Percentiles rank a stretch among this genome's conserved stretches.
phyloP scores from a whole-genome alignment of 805 yeast species.

The Candida peoriensis region DNA sequence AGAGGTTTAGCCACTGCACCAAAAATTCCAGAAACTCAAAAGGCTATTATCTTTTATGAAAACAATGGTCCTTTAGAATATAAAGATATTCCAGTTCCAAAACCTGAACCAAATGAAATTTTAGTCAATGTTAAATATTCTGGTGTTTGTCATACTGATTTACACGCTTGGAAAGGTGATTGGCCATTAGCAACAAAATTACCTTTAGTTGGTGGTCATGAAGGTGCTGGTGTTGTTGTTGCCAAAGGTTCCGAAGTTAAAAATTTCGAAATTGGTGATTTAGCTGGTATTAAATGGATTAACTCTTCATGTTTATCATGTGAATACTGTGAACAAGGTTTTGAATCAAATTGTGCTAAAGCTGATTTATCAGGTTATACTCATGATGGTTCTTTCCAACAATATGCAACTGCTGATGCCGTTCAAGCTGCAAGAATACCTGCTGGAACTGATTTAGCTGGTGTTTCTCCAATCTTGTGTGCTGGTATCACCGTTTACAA shows the following conservation, averaged over 20 bases:
- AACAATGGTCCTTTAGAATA: conserved; percentile 44
- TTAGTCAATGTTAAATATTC: conserved; percentile 56
- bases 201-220: conserved; percentile 64
- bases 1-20: conserved; percentile 17
- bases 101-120: conserved; percentile 52
- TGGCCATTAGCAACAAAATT: conserved; percentile 56
- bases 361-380: conserved; percentile 75
- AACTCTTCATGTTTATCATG: conserved; percentile 58
- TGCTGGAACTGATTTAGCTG: conserved; percentile 64
- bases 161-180: conserved; percentile 67
- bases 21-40: conserved; percentile 42
- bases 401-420: conserved; percentile 84
- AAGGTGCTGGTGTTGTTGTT: conserved; percentile 64
- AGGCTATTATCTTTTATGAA: conserved; percentile 47
- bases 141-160: conserved; percentile 63
- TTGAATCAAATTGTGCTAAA: conserved; percentile 64
- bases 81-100: conserved; percentile 52
- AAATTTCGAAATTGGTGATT: conserved; percentile 54
- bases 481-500: conserved; percentile 91
- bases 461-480: conserved; percentile 76
- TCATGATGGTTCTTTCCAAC: conserved; percentile 87
- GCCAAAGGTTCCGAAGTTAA: conserved; percentile 51
- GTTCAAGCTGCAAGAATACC: conserved; percentile 81
- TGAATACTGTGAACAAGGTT: conserved; percentile 48
- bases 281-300: conserved; percentile 61